Conservation (phyloP, 371 early-diverging fungal genomes). For the Apophysomyces elegans region DNA sequence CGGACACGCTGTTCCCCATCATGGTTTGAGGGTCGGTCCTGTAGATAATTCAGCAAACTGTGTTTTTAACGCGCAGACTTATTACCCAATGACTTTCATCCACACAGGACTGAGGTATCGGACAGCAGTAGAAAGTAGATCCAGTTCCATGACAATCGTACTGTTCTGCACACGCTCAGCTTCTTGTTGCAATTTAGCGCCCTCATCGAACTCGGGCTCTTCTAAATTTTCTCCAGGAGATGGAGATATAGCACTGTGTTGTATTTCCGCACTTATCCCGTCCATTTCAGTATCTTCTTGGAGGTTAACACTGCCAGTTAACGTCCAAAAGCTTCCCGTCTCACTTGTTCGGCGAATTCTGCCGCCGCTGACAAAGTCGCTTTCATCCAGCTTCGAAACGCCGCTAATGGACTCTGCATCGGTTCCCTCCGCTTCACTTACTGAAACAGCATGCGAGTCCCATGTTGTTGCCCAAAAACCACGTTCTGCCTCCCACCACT, state of each 20-base stretch:
- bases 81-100: conserved; percentile 63
- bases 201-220: background rate
- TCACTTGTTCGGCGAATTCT: conserved; percentile 8
- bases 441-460: conserved; percentile 11
- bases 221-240: background rate
- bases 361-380: conserved; percentile 17
- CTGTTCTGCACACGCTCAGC: conserved; percentile 61
- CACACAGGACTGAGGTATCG: conserved; percentile 68
- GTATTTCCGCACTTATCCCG: background rate
- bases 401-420: conserved; percentile 34
- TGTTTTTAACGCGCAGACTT: background rate
- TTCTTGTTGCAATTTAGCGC: conserved; percentile 43
- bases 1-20: conserved; percentile 49
- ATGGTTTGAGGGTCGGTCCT: conserved; percentile 56
- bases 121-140: conserved; percentile 45
- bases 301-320: background rate
- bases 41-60: background rate
- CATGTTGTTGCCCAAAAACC: conserved; percentile 42
- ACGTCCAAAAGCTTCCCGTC: conserved; percentile 10
- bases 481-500: conserved; percentile 68
- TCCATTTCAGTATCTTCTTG: conserved; percentile 12
- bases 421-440: conserved; percentile 27
- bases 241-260: background rate
- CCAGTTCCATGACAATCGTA: conserved; percentile 67
- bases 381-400: conserved; percentile 26